Base-by-base conservation (phyloP, 2,329 filamentous ascomycete species). In the Chaetomium strumarium region DNA sequence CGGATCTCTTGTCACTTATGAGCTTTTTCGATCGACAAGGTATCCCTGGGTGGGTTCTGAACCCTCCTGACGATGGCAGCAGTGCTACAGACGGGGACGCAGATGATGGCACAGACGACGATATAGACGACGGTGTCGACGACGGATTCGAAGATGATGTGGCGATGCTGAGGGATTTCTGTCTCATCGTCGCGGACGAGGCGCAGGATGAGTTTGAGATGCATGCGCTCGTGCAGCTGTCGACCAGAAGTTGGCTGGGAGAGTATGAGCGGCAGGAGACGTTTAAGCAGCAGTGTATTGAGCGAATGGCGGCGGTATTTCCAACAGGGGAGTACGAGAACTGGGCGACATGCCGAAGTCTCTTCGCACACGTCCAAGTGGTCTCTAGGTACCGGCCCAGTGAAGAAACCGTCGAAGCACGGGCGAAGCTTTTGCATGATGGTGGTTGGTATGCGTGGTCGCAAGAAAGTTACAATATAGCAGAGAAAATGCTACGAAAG, bases 11-110 rank as follows among this genome's bases (percentile, higher is more conserved):
- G 0, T 71, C 70, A 0, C 61, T 77, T 3, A 70, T 76, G 68
- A 73, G 72, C 62, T 70, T 72, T 52, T 76, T 72, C 56, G 65
- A 76, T 42, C 62, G 63, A 12, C 67, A 74, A 54, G 68, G 64
- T 5, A 74, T 76, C 30, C 68, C 69, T 0, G 65, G 68, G 20
- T 54, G 37, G 14, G 52, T 70, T 12, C 45, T 74, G 11, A 46
- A 31, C n/a, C n/a, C n/a, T n/a, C n/a, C n/a, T n/a, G n/a, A n/a
- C n/a, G n/a, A n/a, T n/a, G n/a, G n/a, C n/a, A n/a, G n/a, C n/a
- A n/a, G n/a, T n/a, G n/a, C n/a, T n/a, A n/a, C n/a, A n/a, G n/a
- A n/a, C n/a, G n/a, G 31, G 38, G 38, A 40, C 34, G 40, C 31
- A 30, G n/a, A 19, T 19, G 34, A n/a, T 31, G 47, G 24, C 3